Evolutionary conservation across 768 basidiomycete species (phyloP), one percentile per base, ranked within the genome.

Genomic region (Leccinum disarticulatum): DNA sequence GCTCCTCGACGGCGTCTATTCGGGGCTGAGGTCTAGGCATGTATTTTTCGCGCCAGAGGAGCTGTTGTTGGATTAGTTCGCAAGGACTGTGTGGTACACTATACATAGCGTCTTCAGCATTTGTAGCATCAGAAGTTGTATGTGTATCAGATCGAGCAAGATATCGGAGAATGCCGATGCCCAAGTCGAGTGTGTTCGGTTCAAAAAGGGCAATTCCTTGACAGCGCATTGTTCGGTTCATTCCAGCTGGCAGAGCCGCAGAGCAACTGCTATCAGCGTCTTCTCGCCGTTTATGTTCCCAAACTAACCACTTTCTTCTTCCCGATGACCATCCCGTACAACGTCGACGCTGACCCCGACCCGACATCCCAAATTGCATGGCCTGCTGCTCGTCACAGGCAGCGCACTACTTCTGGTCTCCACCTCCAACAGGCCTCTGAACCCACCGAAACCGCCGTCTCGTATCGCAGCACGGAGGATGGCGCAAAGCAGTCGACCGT

Each of bases 331-430:
- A 83, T 86, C 68, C 80, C 86, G 46, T 77, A 83, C 61, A 74
- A 68, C 60, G 66, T 69, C 15, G 77, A 77, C 64, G 71, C 83
- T 19, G 87, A 88, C 68, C 86, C 89, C 25, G 89, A 91, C 71
- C 87, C 88, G n/a, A 88, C 87, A 0, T 87, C 85, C 13, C 90
- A 90, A 71, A 86, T 91, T 50, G 74, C 90, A 25, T 92, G 90
- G 90, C 90, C 90, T 52, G 78, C 82, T 59, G 74, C 73, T 33
- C 72, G 68, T 43, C 68, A 69, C 64, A 76, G 66, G 64, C 73
- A 73, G 64, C 68, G 68, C 15, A 72, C 68, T 4, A 48, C 65
- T 17, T 66, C 66, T 15, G 60, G 63, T 51, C 58, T 60, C 57
- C 62, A 67, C 68, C 31, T 66, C 64, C 56, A 74, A 64, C 58